A percentile compares a stretch with the other conserved stretches of the same genome.
phyloP scores from a whole-genome alignment of 495 filamentous ascomycete species.

The Hypoxylon perforatum region DNA sequence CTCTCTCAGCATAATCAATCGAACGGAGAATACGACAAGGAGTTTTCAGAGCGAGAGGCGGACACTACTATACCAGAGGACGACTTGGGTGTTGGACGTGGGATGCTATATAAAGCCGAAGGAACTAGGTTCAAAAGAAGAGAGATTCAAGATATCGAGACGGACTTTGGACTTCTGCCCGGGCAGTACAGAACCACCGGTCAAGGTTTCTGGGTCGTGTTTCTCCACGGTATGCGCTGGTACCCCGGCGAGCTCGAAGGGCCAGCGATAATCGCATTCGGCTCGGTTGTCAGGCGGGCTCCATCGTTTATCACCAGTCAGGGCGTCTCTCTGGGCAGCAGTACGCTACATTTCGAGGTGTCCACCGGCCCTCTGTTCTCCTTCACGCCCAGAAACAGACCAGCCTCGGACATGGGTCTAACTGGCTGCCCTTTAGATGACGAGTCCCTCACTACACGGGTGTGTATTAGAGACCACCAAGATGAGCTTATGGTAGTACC shows the following conservation, averaged over 20 bases:
- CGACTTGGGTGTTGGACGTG: no score
- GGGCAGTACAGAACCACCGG: background rate
- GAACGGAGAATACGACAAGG: constrained; percentile 1
- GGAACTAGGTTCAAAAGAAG: no score
- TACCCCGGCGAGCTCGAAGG: background rate
- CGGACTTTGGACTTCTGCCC: background rate
- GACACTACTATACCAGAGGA: no score
- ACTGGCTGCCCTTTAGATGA: no score
- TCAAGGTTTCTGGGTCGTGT: constrained; percentile 13
- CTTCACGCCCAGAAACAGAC: constrained; percentile 4
- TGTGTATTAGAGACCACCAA: constrained; percentile 9
- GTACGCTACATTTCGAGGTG: background rate
- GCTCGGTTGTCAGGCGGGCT: background rate
- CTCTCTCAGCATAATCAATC: background rate
- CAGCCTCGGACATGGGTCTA: background rate
- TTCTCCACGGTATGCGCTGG: constrained; percentile 24
- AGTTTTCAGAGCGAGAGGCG: background rate
- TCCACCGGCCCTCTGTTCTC: constrained; percentile 1
- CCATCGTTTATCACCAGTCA: constrained; percentile 8
- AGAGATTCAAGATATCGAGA: background rate
- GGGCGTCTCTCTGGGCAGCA: background rate
- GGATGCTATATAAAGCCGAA: no score
- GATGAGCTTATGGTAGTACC: constrained; percentile 2
- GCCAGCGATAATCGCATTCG: background rate
- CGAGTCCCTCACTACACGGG: background rate